phyloP scores from a whole-genome alignment of 139 green algal genomes.

The Pleodorina starrii region DNA sequence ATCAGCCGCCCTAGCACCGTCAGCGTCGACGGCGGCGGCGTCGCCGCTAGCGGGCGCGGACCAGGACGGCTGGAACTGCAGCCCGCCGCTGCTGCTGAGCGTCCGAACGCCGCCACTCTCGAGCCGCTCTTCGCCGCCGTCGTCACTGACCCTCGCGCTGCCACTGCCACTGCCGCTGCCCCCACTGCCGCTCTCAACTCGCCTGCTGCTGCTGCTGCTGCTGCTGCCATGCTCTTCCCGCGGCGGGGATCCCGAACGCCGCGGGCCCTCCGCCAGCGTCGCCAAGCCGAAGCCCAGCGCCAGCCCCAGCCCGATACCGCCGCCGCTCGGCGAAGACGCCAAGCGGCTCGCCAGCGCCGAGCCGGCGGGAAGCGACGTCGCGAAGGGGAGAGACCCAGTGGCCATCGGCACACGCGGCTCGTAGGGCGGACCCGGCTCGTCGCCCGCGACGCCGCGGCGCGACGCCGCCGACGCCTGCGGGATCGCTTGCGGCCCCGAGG shows the following conservation, averaged over 20 bases:
- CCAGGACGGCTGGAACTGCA: conserved; percentile 42
- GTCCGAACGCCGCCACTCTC: not conserved
- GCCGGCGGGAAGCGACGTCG: not conserved
- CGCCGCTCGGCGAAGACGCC: not conserved
- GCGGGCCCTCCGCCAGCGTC: not conserved
- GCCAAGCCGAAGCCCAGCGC: not conserved
- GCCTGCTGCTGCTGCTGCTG: not conserved
- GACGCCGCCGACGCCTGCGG: not conserved
- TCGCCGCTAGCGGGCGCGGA: not conserved
- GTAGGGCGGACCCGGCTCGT: not conserved
- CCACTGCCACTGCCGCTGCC: not conserved
- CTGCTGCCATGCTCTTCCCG: not conserved
- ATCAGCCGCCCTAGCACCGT: not conserved
- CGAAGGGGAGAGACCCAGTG: conserved; percentile 16
- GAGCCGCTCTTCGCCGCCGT: not conserved
- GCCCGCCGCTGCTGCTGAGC: not conserved
- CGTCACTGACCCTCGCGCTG: not conserved
- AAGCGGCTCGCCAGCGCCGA: not conserved
- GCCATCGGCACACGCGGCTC: not conserved
- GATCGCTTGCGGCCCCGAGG: conserved; percentile 12
- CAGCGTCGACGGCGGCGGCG: not conserved
- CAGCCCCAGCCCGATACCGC: conserved; percentile 35
- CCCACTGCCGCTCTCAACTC: not conserved
- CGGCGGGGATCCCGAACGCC: not conserved
- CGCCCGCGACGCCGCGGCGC: not conserved